These are phyloP conservation scores for Aspergillus nomiae DNA, from an alignment of 2,329 filamentous ascomycete genomes.

Conservation along the genomic window DNA sequence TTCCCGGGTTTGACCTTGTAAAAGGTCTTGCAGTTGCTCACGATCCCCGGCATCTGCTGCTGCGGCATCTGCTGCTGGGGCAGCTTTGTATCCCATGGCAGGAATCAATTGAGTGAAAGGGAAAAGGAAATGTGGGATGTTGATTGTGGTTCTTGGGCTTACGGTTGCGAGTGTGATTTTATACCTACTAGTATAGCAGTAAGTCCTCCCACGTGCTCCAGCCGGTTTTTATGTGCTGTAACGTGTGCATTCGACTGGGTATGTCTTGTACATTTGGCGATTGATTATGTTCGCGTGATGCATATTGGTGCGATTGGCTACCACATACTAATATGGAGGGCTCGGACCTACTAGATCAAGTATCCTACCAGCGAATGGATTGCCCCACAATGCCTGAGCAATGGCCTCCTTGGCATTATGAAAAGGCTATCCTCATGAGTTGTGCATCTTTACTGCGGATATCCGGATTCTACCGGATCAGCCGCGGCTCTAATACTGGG, in stretches of 20 bases:
- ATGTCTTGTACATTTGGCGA: not conserved
- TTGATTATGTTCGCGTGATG: not conserved
- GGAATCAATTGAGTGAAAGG: not conserved
- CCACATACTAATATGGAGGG: too few relatives aligned
- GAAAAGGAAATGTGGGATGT: not conserved
- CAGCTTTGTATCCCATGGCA: constrained; percentile 8
- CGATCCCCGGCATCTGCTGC: constrained; percentile 10
- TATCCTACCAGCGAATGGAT: too few relatives aligned
- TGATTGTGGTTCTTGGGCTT: not conserved
- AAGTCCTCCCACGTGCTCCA: not conserved
- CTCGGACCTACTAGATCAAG: too few relatives aligned
- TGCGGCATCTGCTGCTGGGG: constrained; percentile 8
- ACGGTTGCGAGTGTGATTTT: not conserved
- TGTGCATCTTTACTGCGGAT: too few relatives aligned
- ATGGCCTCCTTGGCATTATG: not conserved
- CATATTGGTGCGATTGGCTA: too few relatives aligned
- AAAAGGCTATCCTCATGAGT: not conserved
- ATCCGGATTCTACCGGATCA: not conserved
- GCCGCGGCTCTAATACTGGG: not conserved
- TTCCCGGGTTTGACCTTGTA: constrained; percentile 16
- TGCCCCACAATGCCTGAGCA: not conserved
- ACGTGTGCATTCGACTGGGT: not conserved
- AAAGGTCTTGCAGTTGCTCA: constrained; percentile 18
- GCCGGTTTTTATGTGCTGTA: not conserved
- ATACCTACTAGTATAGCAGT: too few relatives aligned